Evolutionary conservation across 2,329 filamentous ascomycete species (phyloP), one percentile per base, ranked within the genome.

Genomic region (Colletotrichum lini): DNA sequence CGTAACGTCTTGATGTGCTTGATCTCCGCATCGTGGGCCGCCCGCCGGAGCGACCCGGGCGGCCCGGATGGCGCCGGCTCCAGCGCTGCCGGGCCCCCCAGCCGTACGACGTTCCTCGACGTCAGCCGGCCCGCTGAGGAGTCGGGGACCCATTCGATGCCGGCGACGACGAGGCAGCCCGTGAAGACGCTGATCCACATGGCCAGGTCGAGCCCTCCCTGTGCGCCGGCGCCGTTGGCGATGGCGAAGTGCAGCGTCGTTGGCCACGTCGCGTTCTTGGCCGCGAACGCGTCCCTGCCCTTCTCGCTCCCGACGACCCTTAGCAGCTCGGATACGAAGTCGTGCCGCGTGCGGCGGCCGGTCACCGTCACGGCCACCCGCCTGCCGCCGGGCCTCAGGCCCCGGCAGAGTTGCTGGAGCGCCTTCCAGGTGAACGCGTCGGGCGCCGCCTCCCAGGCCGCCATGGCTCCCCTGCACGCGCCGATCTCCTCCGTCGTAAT

Each of bases 71-170:
- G 61, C 42, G 13, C 61, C 26, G 40, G 61, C 42, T 49, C 12
- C n/a, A 40, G 5, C 3, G 10, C 18, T 10, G 44, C 45, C n/a
- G 18, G 30, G n/a, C 57, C 57, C 49, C 21, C 38, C 1, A 67
- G 65, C 23, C 26, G 26, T 2, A 53, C n/a, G 15, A 60, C 40
- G 3, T 16, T 67, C 23, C 45, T 61, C 7, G 21, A 60, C 3
- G 38, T 61, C 2, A 67, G 47, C 30, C 16, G 21, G 40, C 65
- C 40, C 2, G 15, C 15, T 38, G 18, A 4, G 3, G 56, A 23
- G 21, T 54, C 23, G 5, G 57, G 65, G 10, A 61, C 57, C 65
- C 18, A 67, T 23, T 61, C 49, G 38, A 67, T 56, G 3, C 65
- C 23, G 21, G 56, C 40, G 3, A 18, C 30, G 8, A 61, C 7